phyloP scores from a whole-genome alignment of 148 eudicot species.

The Nepenthes gracilis region DNA sequence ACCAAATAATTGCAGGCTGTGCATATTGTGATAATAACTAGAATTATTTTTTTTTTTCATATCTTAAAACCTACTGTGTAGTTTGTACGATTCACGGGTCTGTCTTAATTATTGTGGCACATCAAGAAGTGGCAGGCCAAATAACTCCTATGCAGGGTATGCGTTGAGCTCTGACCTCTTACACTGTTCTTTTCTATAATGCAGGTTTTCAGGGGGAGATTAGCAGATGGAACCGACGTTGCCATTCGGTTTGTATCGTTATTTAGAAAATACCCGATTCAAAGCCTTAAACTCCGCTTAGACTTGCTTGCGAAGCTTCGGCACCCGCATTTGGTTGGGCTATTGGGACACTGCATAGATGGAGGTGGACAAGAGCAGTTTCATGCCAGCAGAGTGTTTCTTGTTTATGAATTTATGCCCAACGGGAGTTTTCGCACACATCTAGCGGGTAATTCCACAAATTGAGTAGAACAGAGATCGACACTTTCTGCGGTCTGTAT shows the following conservation, averaged over 20 bases:
- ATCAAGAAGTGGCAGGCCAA: no score
- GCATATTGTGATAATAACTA: neutral
- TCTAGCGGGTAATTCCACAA: slow-evolving; percentile 33
- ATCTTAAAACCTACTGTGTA: no score
- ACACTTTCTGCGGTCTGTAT: neutral
- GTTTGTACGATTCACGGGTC: no score
- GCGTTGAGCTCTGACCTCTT: no score
- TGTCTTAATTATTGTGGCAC: no score
- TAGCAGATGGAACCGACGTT: slow-evolving; percentile 36
- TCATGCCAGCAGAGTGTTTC: slow-evolving; percentile 35
- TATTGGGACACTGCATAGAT: slow-evolving; percentile 57
- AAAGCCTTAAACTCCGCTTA: slow-evolving; percentile 40
- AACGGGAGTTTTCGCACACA: slow-evolving; percentile 42
- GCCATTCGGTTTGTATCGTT: slow-evolving; percentile 41
- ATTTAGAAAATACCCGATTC: slow-evolving; percentile 31
- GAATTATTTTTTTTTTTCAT: no score
- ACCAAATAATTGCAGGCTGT: no score
- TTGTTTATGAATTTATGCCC: slow-evolving; percentile 46
- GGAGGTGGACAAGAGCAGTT: slow-evolving; percentile 34
- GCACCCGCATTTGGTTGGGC: slow-evolving; percentile 44
- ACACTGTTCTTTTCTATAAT: neutral
- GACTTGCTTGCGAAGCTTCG: slow-evolving; percentile 60
- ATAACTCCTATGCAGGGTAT: no score
- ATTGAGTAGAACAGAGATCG: neutral
- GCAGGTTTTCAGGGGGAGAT: slow-evolving; percentile 57